Conservation (phyloP, 1,284 basidiomycete species). For the Leccinum laetum region DNA sequence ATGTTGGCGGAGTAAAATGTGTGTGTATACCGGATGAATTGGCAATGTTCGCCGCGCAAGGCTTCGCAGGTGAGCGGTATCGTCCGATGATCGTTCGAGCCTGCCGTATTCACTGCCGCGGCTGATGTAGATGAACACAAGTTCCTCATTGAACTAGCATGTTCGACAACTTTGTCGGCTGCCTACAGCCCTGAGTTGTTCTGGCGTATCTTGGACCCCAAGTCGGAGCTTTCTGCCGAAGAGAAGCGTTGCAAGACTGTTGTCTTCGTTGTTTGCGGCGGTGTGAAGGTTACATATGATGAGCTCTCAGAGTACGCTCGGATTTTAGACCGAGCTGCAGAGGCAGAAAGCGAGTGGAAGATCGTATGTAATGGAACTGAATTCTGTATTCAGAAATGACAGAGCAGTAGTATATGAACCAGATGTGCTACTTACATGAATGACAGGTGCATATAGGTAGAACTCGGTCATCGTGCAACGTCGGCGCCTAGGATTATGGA, state of each 20-base stretch:
- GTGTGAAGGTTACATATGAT: slow-evolving; percentile 55
- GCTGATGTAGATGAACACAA: slow-evolving; percentile 65
- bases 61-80: slow-evolving; percentile 52
- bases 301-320: slow-evolving; percentile 50
- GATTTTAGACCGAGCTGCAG: slow-evolving; percentile 37
- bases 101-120: slow-evolving; percentile 8
- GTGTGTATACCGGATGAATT: slow-evolving; percentile 66
- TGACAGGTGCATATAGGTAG: not conserved
- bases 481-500: too few species aligned
- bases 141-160: slow-evolving; percentile 69
- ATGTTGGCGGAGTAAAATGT: slow-evolving; percentile 53
- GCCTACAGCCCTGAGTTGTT: slow-evolving; percentile 63
- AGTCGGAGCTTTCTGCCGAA: slow-evolving; percentile 40
- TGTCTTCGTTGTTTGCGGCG: slow-evolving; percentile 32
- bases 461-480: too few species aligned
- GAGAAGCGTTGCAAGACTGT: slow-evolving; percentile 26
- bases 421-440: not conserved
- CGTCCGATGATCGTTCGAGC: not conserved
- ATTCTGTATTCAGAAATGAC: slow-evolving; percentile 29
- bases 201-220: slow-evolving; percentile 35
- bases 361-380: slow-evolving; percentile 40
- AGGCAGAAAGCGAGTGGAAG: slow-evolving; percentile 33
- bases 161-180: slow-evolving; percentile 62
- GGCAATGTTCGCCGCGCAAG: slow-evolving; percentile 56
- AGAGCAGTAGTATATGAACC: not conserved